Evolutionary conservation across 1,284 basidiomycete species (phyloP).

Genomic region (Xanthoconium separans): DNA sequence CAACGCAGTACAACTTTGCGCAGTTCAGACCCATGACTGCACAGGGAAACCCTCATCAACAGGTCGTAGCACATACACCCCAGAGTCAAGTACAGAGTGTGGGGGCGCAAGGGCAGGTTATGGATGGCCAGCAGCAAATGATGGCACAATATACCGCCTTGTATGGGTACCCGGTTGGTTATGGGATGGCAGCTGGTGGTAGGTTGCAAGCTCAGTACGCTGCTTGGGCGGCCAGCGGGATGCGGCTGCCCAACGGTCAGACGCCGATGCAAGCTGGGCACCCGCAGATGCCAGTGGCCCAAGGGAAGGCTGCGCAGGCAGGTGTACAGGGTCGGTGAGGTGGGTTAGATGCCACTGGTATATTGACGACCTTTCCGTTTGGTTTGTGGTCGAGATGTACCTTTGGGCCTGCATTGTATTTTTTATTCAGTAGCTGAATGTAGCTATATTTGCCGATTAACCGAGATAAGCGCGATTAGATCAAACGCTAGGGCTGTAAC

Average conservation of each 20-base stretch:
- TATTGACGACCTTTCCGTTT: constrained; percentile 3
- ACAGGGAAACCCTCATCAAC: constrained; percentile 28
- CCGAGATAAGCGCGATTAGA: constrained; percentile 20
- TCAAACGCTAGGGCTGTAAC: background rate
- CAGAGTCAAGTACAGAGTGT: constrained; percentile 25
- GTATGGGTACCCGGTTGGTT: constrained; percentile 31
- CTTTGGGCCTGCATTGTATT: constrained; percentile 14
- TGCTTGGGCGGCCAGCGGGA: constrained; percentile 26
- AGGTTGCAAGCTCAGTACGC: constrained; percentile 27
- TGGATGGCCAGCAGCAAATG: constrained; percentile 30
- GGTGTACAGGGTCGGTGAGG: constrained; percentile 38
- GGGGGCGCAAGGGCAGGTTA: constrained; percentile 20
- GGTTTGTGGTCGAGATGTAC: constrained; percentile 10
- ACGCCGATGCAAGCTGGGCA: constrained; percentile 31
- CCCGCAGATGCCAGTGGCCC: constrained; percentile 32
- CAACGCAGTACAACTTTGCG: constrained; percentile 23
- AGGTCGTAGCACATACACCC: constrained; percentile 21
- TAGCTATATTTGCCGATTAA: constrained; percentile 17
- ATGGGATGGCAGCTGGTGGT: constrained; percentile 27
- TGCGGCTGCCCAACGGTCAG: constrained; percentile 34
- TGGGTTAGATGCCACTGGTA: background rate
- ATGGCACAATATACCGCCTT: constrained; percentile 32
- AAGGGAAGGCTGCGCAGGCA: constrained; percentile 38
- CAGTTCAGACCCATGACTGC: constrained; percentile 22
- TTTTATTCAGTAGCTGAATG: background rate